These are phyloP conservation scores for Evernia prunastri DNA, from an alignment of 495 filamentous ascomycete genomes.

Conservation along the genomic window DNA sequence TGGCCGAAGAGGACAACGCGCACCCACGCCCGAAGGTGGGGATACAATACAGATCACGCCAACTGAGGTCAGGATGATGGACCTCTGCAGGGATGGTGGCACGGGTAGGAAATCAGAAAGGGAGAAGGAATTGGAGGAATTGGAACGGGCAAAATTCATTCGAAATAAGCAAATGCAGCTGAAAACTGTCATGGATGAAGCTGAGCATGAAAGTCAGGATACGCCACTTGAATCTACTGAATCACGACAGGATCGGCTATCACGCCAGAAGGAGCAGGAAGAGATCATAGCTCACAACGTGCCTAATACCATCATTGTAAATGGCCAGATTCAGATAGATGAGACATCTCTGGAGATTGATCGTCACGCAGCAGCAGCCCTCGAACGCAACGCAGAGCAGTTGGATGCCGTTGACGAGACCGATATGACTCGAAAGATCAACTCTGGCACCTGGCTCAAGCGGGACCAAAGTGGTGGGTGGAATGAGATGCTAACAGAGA, in stretches of 20 bases:
- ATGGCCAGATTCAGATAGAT: conserved; percentile 80
- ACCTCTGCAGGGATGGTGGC: conserved; percentile 67
- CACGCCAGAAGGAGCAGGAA: conserved; percentile 38
- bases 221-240: conserved; percentile 8
- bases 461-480: conserved; percentile 65
- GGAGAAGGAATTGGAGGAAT: conserved; percentile 48
- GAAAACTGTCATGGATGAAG: conserved; percentile 29
- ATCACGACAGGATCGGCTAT: conserved; percentile 43
- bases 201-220: conserved; percentile 21
- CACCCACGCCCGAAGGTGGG: conserved; percentile 69
- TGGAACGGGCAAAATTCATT: conserved; percentile 48
- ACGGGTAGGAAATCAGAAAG: conserved; percentile 78
- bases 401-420: conserved; percentile 66
- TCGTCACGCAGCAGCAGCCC: conserved; percentile 60
- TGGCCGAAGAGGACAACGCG: conserved; percentile 39
- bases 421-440: conserved; percentile 72
- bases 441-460: conserved; percentile 64
- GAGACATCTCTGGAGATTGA: conserved; percentile 71
- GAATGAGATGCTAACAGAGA: conserved; percentile 68
- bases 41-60: conserved; percentile 65
- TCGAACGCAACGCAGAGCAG: conserved; percentile 51
- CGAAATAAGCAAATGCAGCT: conserved; percentile 41
- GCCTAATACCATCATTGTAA: conserved; percentile 63
- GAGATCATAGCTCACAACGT: conserved; percentile 34
- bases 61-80: conserved; percentile 68